Conservation (phyloP, 345 rosid genomes). For the Hibiscus tridactylites region DNA sequence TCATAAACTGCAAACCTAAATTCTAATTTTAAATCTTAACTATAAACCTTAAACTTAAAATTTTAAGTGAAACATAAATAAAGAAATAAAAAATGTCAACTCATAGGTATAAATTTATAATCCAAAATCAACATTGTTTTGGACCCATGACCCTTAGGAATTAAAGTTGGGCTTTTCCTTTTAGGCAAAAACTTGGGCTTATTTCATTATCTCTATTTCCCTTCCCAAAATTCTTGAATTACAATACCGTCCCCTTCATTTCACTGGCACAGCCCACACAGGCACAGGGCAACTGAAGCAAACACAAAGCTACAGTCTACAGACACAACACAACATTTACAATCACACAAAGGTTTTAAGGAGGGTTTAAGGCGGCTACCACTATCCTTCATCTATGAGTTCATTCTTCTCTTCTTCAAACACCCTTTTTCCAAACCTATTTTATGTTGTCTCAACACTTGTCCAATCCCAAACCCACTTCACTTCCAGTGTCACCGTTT, state of each 20-base stretch:
- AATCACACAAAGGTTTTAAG: conserved; percentile 30
- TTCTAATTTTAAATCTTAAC: no score
- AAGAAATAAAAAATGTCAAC: no score
- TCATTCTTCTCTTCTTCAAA: neutral
- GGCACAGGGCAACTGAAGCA: neutral
- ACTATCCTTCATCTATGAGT: neutral
- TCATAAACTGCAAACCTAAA: no score
- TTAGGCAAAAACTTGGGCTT: neutral
- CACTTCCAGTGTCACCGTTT: neutral
- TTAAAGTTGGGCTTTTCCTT: neutral
- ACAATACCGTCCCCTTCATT: neutral
- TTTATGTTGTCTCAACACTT: neutral
- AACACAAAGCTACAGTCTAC: neutral
- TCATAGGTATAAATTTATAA: no score
- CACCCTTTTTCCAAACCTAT: neutral
- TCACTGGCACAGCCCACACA: neutral
- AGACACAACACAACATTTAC: neutral
- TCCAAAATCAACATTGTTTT: no score
- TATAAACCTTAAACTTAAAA: no score
- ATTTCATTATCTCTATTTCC: neutral
- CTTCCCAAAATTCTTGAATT: neutral
- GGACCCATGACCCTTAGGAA: no score
- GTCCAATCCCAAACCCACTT: neutral
- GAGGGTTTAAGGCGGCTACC: conserved; percentile 46
- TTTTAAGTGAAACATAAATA: no score